phyloP scores from a whole-genome alignment of 1,284 basidiomycete genomes.

The Porogramme epimiltina region DNA sequence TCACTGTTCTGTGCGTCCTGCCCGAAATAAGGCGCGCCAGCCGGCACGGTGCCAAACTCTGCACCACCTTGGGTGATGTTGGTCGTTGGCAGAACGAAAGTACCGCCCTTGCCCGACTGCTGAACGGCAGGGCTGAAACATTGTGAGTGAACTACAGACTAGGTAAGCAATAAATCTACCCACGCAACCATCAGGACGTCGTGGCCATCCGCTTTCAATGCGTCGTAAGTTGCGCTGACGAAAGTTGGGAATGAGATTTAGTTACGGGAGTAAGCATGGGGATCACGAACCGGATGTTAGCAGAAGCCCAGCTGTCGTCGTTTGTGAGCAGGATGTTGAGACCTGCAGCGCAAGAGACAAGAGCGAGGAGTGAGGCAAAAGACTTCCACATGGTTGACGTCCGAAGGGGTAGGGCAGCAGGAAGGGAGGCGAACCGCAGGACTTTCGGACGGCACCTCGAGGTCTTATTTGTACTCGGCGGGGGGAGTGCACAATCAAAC shows the following conservation, averaged over 20 bases:
- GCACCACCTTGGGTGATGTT: conserved; percentile 32
- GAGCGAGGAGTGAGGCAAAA: conserved; percentile 9
- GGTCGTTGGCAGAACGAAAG: conserved; percentile 30
- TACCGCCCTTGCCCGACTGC: conserved; percentile 32
- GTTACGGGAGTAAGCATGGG: neutral
- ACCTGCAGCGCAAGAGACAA: conserved; percentile 20
- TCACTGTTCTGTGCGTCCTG: conserved; percentile 25
- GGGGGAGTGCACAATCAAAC: neutral
- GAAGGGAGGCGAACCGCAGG: conserved; percentile 1
- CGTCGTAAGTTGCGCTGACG: conserved; percentile 27
- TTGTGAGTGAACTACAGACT: neutral
- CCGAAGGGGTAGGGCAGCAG: neutral
- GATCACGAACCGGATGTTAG: conserved; percentile 31
- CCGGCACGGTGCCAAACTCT: conserved; percentile 29
- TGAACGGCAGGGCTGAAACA: conserved; percentile 29
- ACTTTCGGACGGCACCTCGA: neutral
- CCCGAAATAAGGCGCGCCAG: conserved; percentile 31
- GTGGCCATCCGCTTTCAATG: conserved; percentile 28
- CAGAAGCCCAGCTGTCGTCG: conserved; percentile 35
- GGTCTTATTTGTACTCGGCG: conserved; percentile 6
- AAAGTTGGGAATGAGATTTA: neutral
- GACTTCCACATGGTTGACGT: conserved; percentile 13
- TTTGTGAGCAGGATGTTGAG: conserved; percentile 34
- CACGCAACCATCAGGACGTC: conserved; percentile 31
- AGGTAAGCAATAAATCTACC: neutral